Percentiles rank a stretch among this genome's conserved stretches.
Evolutionary conservation across 768 basidiomycete species (phyloP).

Genomic region (Podaxis mareebaensis): DNA sequence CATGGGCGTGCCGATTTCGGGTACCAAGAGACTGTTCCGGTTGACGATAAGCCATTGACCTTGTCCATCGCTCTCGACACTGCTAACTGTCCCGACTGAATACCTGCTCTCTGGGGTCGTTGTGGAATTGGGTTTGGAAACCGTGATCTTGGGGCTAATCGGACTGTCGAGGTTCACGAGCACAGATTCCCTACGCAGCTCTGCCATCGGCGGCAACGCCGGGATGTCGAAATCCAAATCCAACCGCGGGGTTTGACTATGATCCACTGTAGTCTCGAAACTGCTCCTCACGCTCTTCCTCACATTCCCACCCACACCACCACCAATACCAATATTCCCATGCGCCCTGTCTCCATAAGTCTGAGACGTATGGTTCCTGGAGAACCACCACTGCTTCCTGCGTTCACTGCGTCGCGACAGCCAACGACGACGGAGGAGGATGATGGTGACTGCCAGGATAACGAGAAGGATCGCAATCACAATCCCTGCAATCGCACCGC

Average conservation of each 20-base stretch:
- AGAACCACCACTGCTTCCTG: slow-evolving; percentile 48
- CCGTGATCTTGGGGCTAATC: slow-evolving; percentile 5
- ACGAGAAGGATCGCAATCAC: slow-evolving; percentile 33
- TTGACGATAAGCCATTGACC: slow-evolving; percentile 42
- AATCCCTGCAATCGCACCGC: slow-evolving; percentile 46
- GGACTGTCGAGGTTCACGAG: slow-evolving; percentile 33
- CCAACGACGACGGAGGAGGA: slow-evolving; percentile 48
- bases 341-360: slow-evolving; percentile 25
- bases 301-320: not conserved
- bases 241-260: slow-evolving; percentile 30
- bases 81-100: slow-evolving; percentile 43
- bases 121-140: slow-evolving; percentile 17
- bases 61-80: slow-evolving; percentile 21
- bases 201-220: slow-evolving; percentile 54
- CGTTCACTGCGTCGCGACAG: slow-evolving; percentile 42
- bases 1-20: slow-evolving; percentile 49
- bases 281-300: slow-evolving; percentile 47
- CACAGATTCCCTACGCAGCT: slow-evolving; percentile 41
- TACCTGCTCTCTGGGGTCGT: slow-evolving; percentile 26
- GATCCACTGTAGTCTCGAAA: slow-evolving; percentile 64
- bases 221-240: slow-evolving; percentile 31
- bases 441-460: slow-evolving; percentile 35
- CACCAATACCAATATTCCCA: not conserved
- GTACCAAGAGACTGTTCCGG: slow-evolving; percentile 24
- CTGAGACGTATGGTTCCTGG: slow-evolving; percentile 25